Evolutionary conservation across 2,329 filamentous ascomycete species (phyloP), one percentile per base, ranked within the genome.

Genomic region (Colletotrichum liriopes): DNA sequence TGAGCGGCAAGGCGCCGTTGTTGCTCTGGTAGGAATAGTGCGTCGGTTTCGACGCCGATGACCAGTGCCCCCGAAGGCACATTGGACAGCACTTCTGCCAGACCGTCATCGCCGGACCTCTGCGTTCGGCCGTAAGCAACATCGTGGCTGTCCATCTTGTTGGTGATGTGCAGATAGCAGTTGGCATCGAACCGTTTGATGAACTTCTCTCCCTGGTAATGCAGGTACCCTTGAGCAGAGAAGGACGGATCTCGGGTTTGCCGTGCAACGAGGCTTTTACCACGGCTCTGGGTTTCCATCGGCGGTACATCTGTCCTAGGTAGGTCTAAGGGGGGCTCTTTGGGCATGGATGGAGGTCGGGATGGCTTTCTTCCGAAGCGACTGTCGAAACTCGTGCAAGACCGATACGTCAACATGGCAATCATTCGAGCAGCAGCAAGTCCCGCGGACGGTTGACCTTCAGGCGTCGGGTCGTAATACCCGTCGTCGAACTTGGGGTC

Each of bases 351-450:
- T 26, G 65, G 52, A 3, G 89, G 85, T 75, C 93, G 89, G 0
- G 91, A 91, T 1, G 87, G 90, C 75, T 92, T 77, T 55, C 80
- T 77, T 12, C 81, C 80, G 71, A 83, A 84, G 12, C 80, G 76
- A 16, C 65, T 65, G 61, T 82, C 78, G 72, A 84, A 83, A 20
- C 80, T 82, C 29, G 73, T 73, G 16, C 73, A 77, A 11, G 79
- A 81, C 1, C 82, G 80, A 68, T 84, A 83, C 0, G 82, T 82
- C 18, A 84, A 76, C 79, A 83, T 81, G 3, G 81, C 81, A 20
- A 81, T 79, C 81, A 82, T 82, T 23, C 81, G 76, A 5, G 82
- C 81, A 1, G 81, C 79, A 20, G 78, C 77, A 12, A 83, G 75
- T 5, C 82, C 82, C 4, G 75, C 74, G 0, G 74, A 65, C 8